Conservation (phyloP, 1,284 basidiomycete species). For the Cutaneotrichosporon mucoides region DNA sequence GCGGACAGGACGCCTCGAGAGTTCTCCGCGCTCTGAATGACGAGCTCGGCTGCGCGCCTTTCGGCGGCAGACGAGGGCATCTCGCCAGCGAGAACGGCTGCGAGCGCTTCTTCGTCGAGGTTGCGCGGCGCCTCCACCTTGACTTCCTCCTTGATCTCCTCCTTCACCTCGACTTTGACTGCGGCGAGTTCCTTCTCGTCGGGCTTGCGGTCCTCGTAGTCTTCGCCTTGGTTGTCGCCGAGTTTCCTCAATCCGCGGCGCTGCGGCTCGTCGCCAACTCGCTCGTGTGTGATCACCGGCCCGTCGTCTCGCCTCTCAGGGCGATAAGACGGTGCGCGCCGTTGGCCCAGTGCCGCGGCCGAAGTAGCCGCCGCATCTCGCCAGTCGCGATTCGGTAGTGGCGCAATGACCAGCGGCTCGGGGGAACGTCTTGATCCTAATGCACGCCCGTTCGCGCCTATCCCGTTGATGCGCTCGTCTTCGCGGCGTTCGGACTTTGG, state of each 20-base stretch:
- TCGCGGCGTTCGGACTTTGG: background rate
- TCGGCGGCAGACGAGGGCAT: conserved; percentile 35
- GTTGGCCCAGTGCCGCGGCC: conserved; percentile 11
- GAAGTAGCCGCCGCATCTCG: conserved; percentile 54
- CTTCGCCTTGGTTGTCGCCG: conserved; percentile 14
- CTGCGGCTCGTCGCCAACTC: conserved; percentile 68
- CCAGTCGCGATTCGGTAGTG: conserved; percentile 83
- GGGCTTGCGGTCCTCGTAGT: conserved; percentile 16
- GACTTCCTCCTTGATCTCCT: conserved; percentile 13
- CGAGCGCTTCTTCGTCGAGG: conserved; percentile 41
- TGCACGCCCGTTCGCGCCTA: conserved; percentile 51
- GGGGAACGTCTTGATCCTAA: conserved; percentile 55
- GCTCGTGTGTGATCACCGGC: conserved; percentile 35
- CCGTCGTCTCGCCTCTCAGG: conserved; percentile 56
- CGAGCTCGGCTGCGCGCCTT: conserved; percentile 35
- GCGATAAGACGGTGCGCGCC: conserved; percentile 55
- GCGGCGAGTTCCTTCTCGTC: conserved; percentile 12
- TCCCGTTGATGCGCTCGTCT: conserved; percentile 68
- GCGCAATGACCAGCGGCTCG: conserved; percentile 73
- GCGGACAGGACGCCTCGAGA: background rate
- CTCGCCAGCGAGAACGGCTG: conserved; percentile 40
- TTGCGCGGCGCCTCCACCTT: conserved; percentile 18
- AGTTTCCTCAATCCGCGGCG: conserved; percentile 64
- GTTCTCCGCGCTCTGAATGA: conserved; percentile 52
- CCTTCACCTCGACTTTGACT: conserved; percentile 11